Evolutionary conservation across 345 rosid genomes (phyloP).

Genomic region (Acer campestre): DNA sequence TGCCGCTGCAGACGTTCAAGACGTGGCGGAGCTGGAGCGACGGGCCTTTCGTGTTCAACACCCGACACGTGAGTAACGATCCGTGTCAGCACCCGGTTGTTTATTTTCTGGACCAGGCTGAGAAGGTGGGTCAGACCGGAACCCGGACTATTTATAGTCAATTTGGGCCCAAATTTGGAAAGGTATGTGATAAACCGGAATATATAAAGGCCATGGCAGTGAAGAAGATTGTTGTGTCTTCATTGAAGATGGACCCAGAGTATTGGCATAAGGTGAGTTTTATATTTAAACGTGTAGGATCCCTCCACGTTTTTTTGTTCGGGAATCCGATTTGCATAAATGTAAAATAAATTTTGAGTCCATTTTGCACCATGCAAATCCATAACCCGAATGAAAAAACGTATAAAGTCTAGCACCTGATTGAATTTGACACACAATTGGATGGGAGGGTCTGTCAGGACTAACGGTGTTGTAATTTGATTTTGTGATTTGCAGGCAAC

Average conservation of each 20-base stretch:
- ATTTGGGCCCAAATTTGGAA: conserved; percentile 19
- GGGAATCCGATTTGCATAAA: too few species aligned
- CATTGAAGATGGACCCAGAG: conserved; percentile 58
- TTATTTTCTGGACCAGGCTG: conserved; percentile 56
- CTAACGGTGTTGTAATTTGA: not conserved
- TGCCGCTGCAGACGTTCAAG: conserved; percentile 73
- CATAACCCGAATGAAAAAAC: too few species aligned
- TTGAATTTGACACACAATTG: too few species aligned
- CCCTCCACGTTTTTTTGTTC: too few species aligned
- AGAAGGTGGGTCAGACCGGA: conserved; percentile 47
- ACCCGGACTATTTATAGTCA: conserved; percentile 53
- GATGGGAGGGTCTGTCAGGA: too few species aligned
- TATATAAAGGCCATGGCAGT: conserved; percentile 38
- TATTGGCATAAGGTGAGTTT: conserved; percentile 58
- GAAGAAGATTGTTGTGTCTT: conserved; percentile 48
- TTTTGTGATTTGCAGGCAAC: conserved; percentile 44
- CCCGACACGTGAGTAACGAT: conserved; percentile 45
- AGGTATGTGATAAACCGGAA: conserved; percentile 40
- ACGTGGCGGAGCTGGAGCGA: conserved; percentile 63
- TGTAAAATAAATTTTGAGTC: too few species aligned
- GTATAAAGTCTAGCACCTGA: too few species aligned
- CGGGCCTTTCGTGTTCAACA: conserved; percentile 81
- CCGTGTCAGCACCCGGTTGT: conserved; percentile 56
- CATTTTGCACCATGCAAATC: too few species aligned
- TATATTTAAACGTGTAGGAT: too few species aligned